phyloP scores from a whole-genome alignment of 129 eudicot genomes.

The Flaveria ramosissima region DNA sequence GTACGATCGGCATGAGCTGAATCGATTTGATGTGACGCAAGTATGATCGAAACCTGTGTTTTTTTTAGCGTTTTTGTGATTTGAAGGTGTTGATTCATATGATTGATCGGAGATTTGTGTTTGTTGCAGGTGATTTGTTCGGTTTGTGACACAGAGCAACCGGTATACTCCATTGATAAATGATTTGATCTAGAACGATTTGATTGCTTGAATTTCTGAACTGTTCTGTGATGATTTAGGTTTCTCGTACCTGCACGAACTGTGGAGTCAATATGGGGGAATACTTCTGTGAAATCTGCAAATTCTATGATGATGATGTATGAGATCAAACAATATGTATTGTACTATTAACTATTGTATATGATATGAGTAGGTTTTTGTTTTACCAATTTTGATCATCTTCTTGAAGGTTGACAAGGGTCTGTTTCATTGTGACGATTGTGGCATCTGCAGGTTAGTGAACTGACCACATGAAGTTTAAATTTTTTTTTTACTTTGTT shows the following conservation, averaged over 20 bases:
- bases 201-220: slow-evolving; percentile 8
- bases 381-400: slow-evolving; percentile 9
- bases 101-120: neutral
- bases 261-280: slow-evolving; percentile 99
- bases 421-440: slow-evolving; percentile 90
- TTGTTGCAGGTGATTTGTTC: slow-evolving; percentile 82
- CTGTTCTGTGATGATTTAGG: slow-evolving; percentile 34
- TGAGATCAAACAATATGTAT: neutral
- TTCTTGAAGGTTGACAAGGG: slow-evolving; percentile 67
- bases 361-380: neutral
- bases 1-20: slow-evolving; percentile 79
- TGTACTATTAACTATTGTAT: neutral
- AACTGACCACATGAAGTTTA: neutral
- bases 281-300: slow-evolving; percentile 85
- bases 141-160: slow-evolving; percentile 96
- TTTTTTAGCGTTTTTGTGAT: neutral
- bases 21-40: slow-evolving; percentile 70
- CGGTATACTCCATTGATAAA: slow-evolving; percentile 45
- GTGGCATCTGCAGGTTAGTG: slow-evolving; percentile 97
- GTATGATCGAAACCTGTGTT: slow-evolving; percentile 45
- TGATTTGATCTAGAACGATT: slow-evolving; percentile 2
- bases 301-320: slow-evolving; percentile 97
- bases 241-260: slow-evolving; percentile 73
- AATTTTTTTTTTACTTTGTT: neutral
- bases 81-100: neutral